Conservation (phyloP, 2,329 filamentous ascomycete genomes). For the Rugonectria rugulosa region DNA sequence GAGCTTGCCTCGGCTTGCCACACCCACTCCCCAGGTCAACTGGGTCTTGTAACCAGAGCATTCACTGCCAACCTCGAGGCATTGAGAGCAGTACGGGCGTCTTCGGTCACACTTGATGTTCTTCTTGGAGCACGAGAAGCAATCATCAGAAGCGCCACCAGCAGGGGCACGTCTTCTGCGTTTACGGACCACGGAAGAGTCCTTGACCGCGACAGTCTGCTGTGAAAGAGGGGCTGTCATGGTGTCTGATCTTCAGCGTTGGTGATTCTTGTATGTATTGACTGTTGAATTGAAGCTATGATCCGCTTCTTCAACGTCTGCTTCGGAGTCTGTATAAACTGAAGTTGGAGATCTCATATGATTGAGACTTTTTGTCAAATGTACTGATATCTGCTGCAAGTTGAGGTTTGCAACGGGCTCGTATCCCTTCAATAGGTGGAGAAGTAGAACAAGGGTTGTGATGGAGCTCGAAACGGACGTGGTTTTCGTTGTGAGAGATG, state of each 20-base stretch:
- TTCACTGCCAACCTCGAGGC: conserved; percentile 88
- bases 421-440: conserved; percentile 3
- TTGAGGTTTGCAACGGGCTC: conserved; percentile 11
- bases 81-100: conserved; percentile 94
- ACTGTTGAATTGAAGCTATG: background rate
- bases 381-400: conserved; percentile 7
- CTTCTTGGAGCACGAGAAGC: conserved; percentile 89
- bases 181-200: conserved; percentile 65
- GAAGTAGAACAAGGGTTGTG: conserved; percentile 19
- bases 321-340: conserved; percentile 9
- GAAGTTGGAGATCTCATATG: conserved; percentile 22
- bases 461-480: conserved; percentile 12
- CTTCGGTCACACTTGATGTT: conserved; percentile 88
- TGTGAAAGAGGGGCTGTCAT: conserved; percentile 61
- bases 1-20: conserved; percentile 94
- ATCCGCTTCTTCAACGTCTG: conserved; percentile 18
- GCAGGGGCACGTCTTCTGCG: conserved; percentile 87
- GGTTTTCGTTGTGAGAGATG: conserved; percentile 27
- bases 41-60: conserved; percentile 97
- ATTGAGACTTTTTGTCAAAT: conserved; percentile 9
- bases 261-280: conserved; percentile 15
- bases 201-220: conserved; percentile 56
- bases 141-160: conserved; percentile 91
- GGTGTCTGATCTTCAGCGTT: conserved; percentile 18
- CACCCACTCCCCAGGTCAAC: conserved; percentile 94